Evolutionary conservation across 2,329 filamentous ascomycete genomes (phyloP).

Genomic region (Monilinia vaccinii-corymbosi): DNA sequence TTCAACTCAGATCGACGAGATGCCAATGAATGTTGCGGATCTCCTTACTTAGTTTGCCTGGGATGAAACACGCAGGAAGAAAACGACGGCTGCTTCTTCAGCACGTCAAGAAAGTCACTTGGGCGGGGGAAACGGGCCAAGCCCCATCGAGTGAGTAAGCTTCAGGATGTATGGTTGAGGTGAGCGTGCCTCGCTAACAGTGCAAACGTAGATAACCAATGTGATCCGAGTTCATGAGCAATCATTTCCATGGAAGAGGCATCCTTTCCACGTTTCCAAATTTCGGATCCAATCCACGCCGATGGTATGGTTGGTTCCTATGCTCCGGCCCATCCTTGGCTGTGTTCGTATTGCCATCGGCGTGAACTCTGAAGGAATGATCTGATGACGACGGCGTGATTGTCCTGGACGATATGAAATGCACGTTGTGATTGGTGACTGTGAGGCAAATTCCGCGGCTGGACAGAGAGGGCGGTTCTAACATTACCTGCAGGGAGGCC

Average conservation of each 20-base stretch:
- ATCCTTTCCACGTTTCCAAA: neutral
- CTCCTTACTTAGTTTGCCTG: conserved; percentile 23
- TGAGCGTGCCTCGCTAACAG: neutral
- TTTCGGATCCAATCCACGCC: neutral
- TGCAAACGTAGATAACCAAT: neutral
- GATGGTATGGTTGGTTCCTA: neutral
- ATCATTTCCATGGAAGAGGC: neutral
- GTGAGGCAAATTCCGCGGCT: neutral
- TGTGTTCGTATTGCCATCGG: neutral
- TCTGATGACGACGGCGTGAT: neutral
- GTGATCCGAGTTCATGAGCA: neutral
- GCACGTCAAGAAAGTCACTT: conserved; percentile 18
- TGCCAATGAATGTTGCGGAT: conserved; percentile 64
- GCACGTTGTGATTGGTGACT: neutral
- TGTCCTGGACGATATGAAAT: neutral
- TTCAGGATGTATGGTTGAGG: no score
- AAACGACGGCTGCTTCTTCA: conserved; percentile 11
- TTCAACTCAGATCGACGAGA: conserved; percentile 71
- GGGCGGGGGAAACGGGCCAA: conserved; percentile 27
- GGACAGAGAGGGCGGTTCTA: no score
- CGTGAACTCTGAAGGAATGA: neutral
- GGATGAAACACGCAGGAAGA: neutral
- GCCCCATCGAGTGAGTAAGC: conserved; percentile 21
- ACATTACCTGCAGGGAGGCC: no score
- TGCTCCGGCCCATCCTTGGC: neutral